A percentile compares a stretch with the other conserved stretches of the same genome.
Evolutionary conservation across 108 stramenopile species (phyloP).

Genomic region (Discostella stelligeroides): DNA sequence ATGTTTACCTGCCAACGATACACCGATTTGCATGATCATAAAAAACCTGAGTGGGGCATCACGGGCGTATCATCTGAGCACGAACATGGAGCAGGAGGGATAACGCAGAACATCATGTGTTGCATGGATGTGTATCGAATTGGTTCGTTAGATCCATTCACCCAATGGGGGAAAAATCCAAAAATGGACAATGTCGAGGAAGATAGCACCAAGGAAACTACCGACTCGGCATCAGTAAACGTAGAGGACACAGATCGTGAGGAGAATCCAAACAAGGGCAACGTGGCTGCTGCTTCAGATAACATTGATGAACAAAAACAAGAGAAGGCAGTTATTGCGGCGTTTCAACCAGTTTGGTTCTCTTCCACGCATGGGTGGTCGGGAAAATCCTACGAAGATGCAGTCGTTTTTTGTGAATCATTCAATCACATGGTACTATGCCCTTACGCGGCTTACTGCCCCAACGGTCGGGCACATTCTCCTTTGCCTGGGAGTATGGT

Average conservation of each 20-base stretch:
- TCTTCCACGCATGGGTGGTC: conserved; percentile 35
- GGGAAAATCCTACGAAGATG: conserved; percentile 41
- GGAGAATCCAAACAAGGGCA: conserved; percentile 22
- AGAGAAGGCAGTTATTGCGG: conserved; percentile 39
- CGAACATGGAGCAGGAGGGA: conserved; percentile 46
- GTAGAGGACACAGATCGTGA: conserved; percentile 11
- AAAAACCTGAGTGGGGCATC: conserved; percentile 38
- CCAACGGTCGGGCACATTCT: conserved; percentile 29
- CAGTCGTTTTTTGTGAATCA: conserved; percentile 33
- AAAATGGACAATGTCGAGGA: conserved; percentile 14
- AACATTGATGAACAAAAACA: conserved; percentile 23
- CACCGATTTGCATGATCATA: conserved; percentile 23
- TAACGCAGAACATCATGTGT: conserved; percentile 46
- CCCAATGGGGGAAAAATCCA: conserved; percentile 32
- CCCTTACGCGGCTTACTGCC: conserved; percentile 45
- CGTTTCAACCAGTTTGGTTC: conserved; percentile 35
- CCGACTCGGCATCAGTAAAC: conserved; percentile 3
- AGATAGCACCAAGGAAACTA: conserved; percentile 17
- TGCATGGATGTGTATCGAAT: conserved; percentile 30
- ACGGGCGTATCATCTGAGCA: conserved; percentile 33
- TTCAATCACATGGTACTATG: conserved; percentile 47
- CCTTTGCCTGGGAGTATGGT: conserved; percentile 39
- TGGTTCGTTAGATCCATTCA: conserved; percentile 11
- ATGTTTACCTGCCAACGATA: conserved; percentile 32
- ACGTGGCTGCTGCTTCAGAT: conserved; percentile 23